These are phyloP conservation scores for Aurantiochytrium sp. DNA, from an alignment of 108 stramenopile genomes.

Conservation along the genomic window DNA sequence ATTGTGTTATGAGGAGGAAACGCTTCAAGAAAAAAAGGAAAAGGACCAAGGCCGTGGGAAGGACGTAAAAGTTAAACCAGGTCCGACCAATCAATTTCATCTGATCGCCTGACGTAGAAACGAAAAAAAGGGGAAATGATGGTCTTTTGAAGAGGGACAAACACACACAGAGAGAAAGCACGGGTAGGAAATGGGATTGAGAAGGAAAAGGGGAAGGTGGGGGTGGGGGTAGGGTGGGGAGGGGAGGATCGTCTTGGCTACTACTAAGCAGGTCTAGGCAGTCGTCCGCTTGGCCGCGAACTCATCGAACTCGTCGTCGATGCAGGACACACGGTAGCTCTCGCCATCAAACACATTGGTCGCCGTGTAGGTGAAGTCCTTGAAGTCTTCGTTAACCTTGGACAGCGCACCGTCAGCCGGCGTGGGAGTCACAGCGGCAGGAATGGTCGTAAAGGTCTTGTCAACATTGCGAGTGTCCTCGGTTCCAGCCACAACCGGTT, in stretches of 20 bases:
- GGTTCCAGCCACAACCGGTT: slow-evolving; percentile 42
- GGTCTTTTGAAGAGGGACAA: too few relatives aligned
- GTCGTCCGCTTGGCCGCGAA: neutral
- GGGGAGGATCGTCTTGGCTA: neutral
- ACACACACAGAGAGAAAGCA: too few relatives aligned
- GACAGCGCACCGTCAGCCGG: neutral
- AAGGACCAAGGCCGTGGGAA: too few relatives aligned
- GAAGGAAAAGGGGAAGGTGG: neutral
- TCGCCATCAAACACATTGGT: slow-evolving; percentile 16
- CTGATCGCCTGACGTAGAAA: too few relatives aligned
- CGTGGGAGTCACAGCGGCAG: slow-evolving; percentile 22
- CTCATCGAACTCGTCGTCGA: slow-evolving; percentile 11
- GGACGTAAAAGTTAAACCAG: too few relatives aligned
- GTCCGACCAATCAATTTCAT: too few relatives aligned
- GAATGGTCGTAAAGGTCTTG: slow-evolving; percentile 10
- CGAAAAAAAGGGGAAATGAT: too few relatives aligned
- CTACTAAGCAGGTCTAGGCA: neutral
- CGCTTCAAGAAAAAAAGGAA: too few relatives aligned
- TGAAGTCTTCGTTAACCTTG: slow-evolving; percentile 17
- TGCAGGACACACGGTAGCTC: slow-evolving; percentile 14
- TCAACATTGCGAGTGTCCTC: slow-evolving; percentile 26
- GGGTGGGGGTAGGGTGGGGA: neutral
- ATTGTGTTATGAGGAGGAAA: too few relatives aligned
- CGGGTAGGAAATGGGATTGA: too few relatives aligned
- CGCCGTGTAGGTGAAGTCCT: slow-evolving; percentile 23